These are phyloP conservation scores for Chalaropsis thielavioides DNA, from an alignment of 2,329 filamentous ascomycete genomes.

Conservation along the genomic window DNA sequence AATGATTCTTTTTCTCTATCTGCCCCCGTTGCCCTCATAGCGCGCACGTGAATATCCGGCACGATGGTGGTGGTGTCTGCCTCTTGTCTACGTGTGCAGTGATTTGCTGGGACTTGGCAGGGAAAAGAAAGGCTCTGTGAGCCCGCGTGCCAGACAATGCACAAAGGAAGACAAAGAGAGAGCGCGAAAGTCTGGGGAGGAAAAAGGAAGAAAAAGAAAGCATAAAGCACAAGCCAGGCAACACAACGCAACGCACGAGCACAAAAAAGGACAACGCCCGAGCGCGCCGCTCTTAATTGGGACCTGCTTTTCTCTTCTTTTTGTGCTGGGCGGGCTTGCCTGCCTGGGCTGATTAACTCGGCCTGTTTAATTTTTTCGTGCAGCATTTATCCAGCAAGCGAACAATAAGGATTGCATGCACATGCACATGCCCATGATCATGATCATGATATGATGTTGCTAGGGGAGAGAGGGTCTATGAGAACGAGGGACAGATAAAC, in stretches of 20 bases:
- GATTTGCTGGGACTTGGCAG: constrained; percentile 3
- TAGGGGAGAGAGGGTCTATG: too few relatives aligned
- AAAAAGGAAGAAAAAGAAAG: constrained; percentile 4
- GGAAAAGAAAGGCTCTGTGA: constrained; percentile 2
- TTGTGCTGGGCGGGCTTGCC: too few relatives aligned
- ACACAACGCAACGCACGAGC: background rate
- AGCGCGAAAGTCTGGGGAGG: background rate
- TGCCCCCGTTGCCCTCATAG: background rate
- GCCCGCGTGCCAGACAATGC: constrained; percentile 3
- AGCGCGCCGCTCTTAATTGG: background rate
- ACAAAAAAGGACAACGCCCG: constrained; percentile 2
- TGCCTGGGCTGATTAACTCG: background rate
- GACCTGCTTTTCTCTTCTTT: background rate
- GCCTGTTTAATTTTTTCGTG: background rate
- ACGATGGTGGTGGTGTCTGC: background rate
- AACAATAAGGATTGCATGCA: background rate
- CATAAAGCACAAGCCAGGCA: constrained; percentile 3
- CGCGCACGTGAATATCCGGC: background rate
- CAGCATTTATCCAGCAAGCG: background rate
- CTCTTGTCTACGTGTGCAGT: background rate
- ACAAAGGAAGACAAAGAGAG: background rate
- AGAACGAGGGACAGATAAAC: background rate
- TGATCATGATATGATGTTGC: too few relatives aligned
- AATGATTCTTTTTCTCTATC: background rate
- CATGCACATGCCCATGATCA: too few relatives aligned